Conservation (phyloP, 1,284 basidiomycete species). For the Neotropicomus parvogracilis region DNA sequence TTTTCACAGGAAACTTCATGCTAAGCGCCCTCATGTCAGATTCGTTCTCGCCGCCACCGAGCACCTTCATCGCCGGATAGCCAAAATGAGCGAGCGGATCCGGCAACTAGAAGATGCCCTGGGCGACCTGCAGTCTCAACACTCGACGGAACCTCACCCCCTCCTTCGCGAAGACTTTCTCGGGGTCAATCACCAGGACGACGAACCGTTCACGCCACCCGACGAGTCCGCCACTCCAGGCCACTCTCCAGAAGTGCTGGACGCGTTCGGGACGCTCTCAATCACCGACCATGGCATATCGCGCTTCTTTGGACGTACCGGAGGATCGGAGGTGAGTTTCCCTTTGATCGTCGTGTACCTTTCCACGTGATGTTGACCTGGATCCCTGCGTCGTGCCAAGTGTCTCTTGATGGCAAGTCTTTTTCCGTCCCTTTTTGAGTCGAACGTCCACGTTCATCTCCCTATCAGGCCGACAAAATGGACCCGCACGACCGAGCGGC, state of each 20-base stretch:
- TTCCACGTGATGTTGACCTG: slow-evolving; percentile 9
- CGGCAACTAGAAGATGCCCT: slow-evolving; percentile 67
- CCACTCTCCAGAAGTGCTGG: slow-evolving; percentile 41
- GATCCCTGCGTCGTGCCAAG: slow-evolving; percentile 22
- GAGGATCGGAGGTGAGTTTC: slow-evolving; percentile 54
- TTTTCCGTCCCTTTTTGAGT: slow-evolving; percentile 3
- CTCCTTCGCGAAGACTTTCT: slow-evolving; percentile 58
- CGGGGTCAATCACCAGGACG: slow-evolving; percentile 36
- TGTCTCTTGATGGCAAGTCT: slow-evolving; percentile 33
- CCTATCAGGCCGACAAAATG: slow-evolving; percentile 27
- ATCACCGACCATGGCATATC: slow-evolving; percentile 59
- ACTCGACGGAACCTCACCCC: slow-evolving; percentile 56
- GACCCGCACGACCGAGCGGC: slow-evolving; percentile 14
- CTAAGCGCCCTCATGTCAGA: slow-evolving; percentile 31
- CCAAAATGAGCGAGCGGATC: slow-evolving; percentile 58
- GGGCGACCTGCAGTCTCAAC: slow-evolving; percentile 45
- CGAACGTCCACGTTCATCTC: slow-evolving; percentile 15
- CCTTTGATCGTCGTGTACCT: slow-evolving; percentile 1
- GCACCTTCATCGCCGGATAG: slow-evolving; percentile 64
- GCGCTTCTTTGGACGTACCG: slow-evolving; percentile 62
- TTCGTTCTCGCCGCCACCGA: slow-evolving; percentile 73
- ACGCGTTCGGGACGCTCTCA: slow-evolving; percentile 59
- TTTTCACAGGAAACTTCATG: background rate
- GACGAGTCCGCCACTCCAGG: slow-evolving; percentile 24
- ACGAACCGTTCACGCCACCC: slow-evolving; percentile 23